Evolutionary conservation across 2,329 filamentous ascomycete species (phyloP).

Genomic region (Colletotrichum tabaci): DNA sequence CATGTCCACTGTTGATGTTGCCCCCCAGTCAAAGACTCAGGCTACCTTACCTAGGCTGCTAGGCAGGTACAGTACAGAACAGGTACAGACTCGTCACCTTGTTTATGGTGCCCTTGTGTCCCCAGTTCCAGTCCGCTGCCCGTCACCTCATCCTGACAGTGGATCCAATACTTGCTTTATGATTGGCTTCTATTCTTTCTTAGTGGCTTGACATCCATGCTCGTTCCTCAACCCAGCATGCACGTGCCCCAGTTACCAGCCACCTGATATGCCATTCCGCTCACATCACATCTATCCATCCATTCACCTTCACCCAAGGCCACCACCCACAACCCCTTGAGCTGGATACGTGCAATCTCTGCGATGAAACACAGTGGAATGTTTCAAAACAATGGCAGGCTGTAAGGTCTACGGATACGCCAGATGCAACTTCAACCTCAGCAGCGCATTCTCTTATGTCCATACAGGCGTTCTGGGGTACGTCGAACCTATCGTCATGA

Average conservation of each 20-base stretch:
- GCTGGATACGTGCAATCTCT: slow-evolving; percentile 18
- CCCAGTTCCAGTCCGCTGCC: slow-evolving; percentile 36
- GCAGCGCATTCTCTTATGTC: background rate
- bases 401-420: slow-evolving; percentile 8
- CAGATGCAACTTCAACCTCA: slow-evolving; percentile 13
- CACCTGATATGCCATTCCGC: slow-evolving; percentile 25
- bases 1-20: background rate
- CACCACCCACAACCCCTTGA: slow-evolving; percentile 6
- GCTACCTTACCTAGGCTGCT: background rate
- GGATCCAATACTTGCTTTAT: slow-evolving; percentile 11
- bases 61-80: background rate
- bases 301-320: slow-evolving; percentile 4
- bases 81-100: slow-evolving; percentile 10
- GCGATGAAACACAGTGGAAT: slow-evolving; percentile 38
- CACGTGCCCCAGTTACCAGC: slow-evolving; percentile 38
- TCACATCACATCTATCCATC: slow-evolving; percentile 19
- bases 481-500: background rate
- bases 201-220: slow-evolving; percentile 34
- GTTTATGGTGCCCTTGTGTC: slow-evolving; percentile 1
- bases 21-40: slow-evolving; percentile 9
- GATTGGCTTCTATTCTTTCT: slow-evolving; percentile 9
- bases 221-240: slow-evolving; percentile 9
- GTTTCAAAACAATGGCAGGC: slow-evolving; percentile 39
- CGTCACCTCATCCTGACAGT: slow-evolving; percentile 41
- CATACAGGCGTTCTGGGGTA: background rate